Percentiles rank a stretch among this genome's conserved stretches.
Evolutionary conservation across 208 protist genomes (phyloP).

Genomic region (Tritrichomonas musculus): DNA sequence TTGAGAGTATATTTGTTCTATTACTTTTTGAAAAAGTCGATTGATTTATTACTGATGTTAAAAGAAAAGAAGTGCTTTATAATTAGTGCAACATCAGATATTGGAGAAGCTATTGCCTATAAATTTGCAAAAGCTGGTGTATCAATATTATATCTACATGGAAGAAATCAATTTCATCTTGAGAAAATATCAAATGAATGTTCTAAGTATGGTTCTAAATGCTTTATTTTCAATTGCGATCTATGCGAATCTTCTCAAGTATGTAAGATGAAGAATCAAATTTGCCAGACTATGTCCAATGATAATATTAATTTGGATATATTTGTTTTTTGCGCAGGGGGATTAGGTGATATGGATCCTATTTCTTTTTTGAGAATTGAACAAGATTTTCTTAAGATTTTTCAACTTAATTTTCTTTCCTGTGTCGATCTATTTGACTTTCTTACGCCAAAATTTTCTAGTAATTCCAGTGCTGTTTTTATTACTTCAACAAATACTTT

Average conservation of each 20-base stretch:
- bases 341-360: not conserved
- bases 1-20: no score
- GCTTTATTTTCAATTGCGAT: not conserved
- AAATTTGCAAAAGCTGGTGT: not conserved
- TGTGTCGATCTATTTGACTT: not conserved
- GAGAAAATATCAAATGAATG: not conserved
- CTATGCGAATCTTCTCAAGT: not conserved
- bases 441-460: not conserved
- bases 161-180: not conserved
- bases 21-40: no score
- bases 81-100: slow-evolving; percentile 1
- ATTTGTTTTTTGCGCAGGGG: not conserved
- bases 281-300: not conserved
- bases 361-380: not conserved
- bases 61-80: not conserved
- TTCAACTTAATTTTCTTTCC: not conserved
- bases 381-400: not conserved
- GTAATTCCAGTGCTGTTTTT: not conserved
- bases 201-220: not conserved
- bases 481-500: not conserved
- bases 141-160: not conserved
- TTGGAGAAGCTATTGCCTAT: not conserved
- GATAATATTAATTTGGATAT: not conserved
- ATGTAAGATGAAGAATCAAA: not conserved
- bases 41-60: no score